Base-by-base conservation (phyloP, 345 rosid genomes). In the Populus ilicifolia region DNA sequence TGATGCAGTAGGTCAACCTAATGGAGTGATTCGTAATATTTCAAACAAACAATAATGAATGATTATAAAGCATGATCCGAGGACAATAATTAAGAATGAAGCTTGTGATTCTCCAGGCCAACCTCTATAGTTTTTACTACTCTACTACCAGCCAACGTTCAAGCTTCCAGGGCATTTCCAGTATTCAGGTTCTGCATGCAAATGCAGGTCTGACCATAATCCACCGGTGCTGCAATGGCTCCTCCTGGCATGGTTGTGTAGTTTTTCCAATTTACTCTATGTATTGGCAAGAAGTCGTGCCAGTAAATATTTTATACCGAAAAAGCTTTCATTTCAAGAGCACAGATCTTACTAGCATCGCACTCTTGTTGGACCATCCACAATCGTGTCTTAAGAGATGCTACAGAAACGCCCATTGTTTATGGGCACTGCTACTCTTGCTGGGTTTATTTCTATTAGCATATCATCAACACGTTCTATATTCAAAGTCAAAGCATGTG, bases 161-260 rank as follows among this genome's bases (percentile, higher is more conserved):
- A 54, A 21, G 25, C 61, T 8, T 21, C 25, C 61, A 54, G 0
- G n/a, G n/a, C 10, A 54, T 54, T 21, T 8, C 25, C 61, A 54
- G 17, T 46, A 14, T 41, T 41, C 12, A 41, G 13, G 44, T 2
- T 9, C 11, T 41, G 44, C 44, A 9, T 56, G 62, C 27, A n/a
- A n/a, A 21, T 56, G 25, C 0, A 9, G 1, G 0, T 56, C 14
- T n/a, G 5, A 10, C 2, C 0, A n/a, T 3, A 56, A n/a, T 3
- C 25, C 29, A 56, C 2, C 0, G 14, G 14, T n/a, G 63, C 63
- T 8, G 63, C 63, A 56, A n/a, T 9, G 27, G 13, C 63, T n/a
- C 63, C 25, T 20, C 2, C 27, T n/a, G 63, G 13, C 11, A 56
- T 56, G 63, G 14, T 56, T 3, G 27, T 56, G 61, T 54, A 1